These are phyloP conservation scores for Chlorella ohadii DNA, from an alignment of 139 green algal species.

Conservation along the genomic window DNA sequence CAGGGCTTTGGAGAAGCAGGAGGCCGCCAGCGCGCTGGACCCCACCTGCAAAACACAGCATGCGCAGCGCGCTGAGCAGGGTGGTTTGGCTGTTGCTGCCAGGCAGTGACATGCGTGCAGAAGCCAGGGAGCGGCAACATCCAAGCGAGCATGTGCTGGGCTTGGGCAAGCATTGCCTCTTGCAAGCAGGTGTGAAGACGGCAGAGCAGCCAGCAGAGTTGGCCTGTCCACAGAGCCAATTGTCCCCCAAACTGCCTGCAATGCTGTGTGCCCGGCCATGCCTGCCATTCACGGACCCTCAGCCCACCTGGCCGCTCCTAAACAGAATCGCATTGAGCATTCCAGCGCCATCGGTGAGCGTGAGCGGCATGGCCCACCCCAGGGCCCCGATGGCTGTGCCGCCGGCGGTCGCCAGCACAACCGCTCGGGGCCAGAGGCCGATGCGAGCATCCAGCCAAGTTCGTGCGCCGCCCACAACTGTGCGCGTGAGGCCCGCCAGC, in stretches of 20 bases:
- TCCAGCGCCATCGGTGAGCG: constrained; percentile 8
- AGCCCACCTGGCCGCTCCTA: neutral
- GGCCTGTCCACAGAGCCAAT: no score
- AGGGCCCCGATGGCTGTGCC: neutral
- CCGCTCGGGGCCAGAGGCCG: neutral
- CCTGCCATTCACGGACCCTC: no score
- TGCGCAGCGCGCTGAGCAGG: no score
- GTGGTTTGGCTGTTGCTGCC: no score
- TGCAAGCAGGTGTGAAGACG: no score
- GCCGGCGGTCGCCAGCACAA: neutral
- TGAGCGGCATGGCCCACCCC: constrained; percentile 28
- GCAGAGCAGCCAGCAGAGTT: no score
- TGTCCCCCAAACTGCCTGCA: no score
- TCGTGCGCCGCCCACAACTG: neutral
- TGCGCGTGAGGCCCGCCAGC: neutral
- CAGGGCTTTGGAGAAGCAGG: constrained; percentile 21
- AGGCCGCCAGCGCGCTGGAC: constrained; percentile 2
- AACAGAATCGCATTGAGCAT: neutral
- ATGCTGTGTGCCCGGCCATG: no score
- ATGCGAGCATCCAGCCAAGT: neutral
- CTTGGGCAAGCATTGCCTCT: no score
- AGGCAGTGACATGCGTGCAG: no score
- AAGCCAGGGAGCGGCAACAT: no score
- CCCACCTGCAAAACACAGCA: neutral
- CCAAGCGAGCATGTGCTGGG: no score